Evolutionary conservation across 176 grass and related monocot species (phyloP).

Genomic region (Alopecurus myosuroides): DNA sequence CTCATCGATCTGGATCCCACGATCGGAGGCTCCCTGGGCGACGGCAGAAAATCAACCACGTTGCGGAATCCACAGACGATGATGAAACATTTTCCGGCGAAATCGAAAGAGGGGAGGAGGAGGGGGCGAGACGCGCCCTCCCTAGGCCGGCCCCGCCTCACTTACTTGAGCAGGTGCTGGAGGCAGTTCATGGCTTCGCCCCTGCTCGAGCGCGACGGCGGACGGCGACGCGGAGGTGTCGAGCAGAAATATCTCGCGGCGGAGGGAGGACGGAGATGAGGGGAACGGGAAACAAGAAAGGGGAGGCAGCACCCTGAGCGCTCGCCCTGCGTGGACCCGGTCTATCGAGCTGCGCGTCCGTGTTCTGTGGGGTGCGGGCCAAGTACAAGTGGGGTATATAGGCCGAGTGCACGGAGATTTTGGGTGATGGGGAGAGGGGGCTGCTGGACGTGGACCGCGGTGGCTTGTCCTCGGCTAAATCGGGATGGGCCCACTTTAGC

Average conservation of each 20-base stretch:
- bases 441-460: background rate
- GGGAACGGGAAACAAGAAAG: background rate
- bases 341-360: background rate
- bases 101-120: background rate
- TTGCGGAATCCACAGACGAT: background rate
- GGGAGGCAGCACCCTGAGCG: too few species aligned
- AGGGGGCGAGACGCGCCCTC: background rate
- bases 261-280: background rate
- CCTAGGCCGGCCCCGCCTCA: background rate
- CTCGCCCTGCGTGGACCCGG: slow-evolving; percentile 4
- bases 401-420: background rate
- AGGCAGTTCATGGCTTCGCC: slow-evolving; percentile 56
- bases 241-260: background rate
- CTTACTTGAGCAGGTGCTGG: slow-evolving; percentile 60
- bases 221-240: background rate
- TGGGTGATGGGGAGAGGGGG: background rate
- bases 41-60: background rate
- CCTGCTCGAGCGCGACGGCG: background rate
- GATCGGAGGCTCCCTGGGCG: slow-evolving; percentile 46
- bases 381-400: slow-evolving; percentile 1
- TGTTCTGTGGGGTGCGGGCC: background rate
- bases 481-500: slow-evolving; percentile 22
- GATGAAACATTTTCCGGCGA: background rate
- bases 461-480: slow-evolving; percentile 23
- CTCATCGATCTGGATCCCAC: slow-evolving; percentile 47